Evolutionary conservation across 768 basidiomycete species (phyloP).

Genomic region (Lentinus brumalis): DNA sequence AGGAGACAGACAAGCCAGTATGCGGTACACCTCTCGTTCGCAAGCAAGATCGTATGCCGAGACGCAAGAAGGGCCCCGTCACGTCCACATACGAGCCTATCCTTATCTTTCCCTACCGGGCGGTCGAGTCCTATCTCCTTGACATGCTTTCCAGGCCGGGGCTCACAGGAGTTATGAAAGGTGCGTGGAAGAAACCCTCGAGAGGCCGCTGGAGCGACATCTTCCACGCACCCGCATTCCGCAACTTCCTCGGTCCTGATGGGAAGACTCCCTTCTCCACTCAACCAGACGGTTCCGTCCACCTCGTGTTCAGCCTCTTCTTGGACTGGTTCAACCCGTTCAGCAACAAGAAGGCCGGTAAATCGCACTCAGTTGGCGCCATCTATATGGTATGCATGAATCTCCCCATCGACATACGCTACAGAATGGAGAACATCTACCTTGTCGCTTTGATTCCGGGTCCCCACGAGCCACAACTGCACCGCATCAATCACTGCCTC

Average conservation of each 20-base stretch:
- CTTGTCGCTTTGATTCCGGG: slow-evolving; percentile 45
- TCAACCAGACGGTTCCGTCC: no score
- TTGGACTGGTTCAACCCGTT: slow-evolving; percentile 23
- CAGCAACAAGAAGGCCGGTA: slow-evolving; percentile 10
- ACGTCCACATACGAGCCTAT: neutral
- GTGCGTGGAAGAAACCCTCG: neutral
- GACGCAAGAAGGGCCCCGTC: neutral
- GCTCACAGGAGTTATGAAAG: slow-evolving; percentile 4
- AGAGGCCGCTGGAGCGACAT: no score
- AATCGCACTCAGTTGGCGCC: slow-evolving; percentile 13
- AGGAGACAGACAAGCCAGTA: neutral
- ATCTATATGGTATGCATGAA: slow-evolving; percentile 31
- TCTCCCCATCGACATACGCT: slow-evolving; percentile 26
- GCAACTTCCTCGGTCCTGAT: no score
- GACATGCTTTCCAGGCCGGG: slow-evolving; percentile 15
- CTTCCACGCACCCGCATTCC: no score
- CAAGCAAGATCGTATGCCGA: neutral
- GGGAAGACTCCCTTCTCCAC: no score
- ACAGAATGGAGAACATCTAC: slow-evolving; percentile 38
- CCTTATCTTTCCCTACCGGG: slow-evolving; percentile 7
- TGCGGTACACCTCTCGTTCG: neutral
- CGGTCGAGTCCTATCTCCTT: slow-evolving; percentile 12
- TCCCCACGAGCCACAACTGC: no score
- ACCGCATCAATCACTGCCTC: no score
- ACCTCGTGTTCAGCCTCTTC: slow-evolving; percentile 10